Conservation (phyloP, 345 rosid genomes). For the Noccaea bulbosa region DNA sequence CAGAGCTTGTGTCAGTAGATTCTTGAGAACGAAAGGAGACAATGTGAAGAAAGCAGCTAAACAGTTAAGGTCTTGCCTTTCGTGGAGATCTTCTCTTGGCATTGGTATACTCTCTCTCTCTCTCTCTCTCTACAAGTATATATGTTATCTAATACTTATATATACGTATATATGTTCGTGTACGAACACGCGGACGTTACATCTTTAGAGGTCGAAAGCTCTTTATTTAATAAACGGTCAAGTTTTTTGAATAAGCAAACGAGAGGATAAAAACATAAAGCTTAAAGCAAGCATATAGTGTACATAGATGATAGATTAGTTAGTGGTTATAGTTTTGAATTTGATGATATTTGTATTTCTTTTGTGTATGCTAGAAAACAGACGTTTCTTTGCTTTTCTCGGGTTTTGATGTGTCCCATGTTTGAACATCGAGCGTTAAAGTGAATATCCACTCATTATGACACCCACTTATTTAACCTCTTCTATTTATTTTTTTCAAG, state of each 20-base stretch:
- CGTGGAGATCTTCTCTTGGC: slow-evolving; percentile 88
- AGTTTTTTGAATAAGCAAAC: not conserved
- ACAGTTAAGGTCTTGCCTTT: slow-evolving; percentile 79
- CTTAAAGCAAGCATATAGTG: slow-evolving; percentile 28
- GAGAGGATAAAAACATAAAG: slow-evolving; percentile 34
- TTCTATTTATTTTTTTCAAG: slow-evolving; percentile 32
- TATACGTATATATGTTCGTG: not conserved
- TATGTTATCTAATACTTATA: not conserved
- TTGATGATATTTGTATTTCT: slow-evolving; percentile 15
- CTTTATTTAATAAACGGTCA: slow-evolving; percentile 24
- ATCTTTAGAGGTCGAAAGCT: slow-evolving; percentile 9
- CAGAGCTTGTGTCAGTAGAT: slow-evolving; percentile 73
- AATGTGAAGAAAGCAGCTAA: slow-evolving; percentile 86
- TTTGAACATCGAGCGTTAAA: slow-evolving; percentile 51
- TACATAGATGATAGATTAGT: slow-evolving; percentile 1
- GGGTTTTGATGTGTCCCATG: slow-evolving; percentile 47
- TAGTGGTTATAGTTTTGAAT: slow-evolving; percentile 19
- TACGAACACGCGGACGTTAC: slow-evolving; percentile 19
- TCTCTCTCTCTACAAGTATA: slow-evolving; percentile 9
- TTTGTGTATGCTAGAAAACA: slow-evolving; percentile 22
- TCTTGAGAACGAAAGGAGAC: slow-evolving; percentile 72
- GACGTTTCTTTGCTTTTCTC: slow-evolving; percentile 35
- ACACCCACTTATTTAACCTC: slow-evolving; percentile 44
- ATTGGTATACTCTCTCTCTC: slow-evolving; percentile 52
- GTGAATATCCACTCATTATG: slow-evolving; percentile 49